Conservation (phyloP, 78 protist genomes). For the Speleostelium caveatum region DNA sequence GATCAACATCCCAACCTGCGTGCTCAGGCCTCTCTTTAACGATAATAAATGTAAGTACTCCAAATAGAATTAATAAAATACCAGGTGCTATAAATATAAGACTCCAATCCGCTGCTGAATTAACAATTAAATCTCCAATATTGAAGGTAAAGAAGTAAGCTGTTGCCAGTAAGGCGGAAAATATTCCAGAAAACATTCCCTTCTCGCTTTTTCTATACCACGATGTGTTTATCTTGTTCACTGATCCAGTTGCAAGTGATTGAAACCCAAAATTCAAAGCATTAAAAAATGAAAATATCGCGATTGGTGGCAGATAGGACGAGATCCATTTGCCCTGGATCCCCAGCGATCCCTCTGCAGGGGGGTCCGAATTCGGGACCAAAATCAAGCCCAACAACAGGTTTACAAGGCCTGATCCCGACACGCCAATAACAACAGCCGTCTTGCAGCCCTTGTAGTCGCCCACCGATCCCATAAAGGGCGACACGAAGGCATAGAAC, state of each 20-base stretch:
- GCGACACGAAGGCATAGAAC: slow-evolving; percentile 5
- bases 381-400: background rate
- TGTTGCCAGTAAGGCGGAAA: slow-evolving; percentile 1
- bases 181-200: slow-evolving; percentile 20
- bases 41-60: background rate
- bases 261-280: slow-evolving; percentile 12
- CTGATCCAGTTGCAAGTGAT: slow-evolving; percentile 27
- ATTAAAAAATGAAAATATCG: slow-evolving; percentile 8
- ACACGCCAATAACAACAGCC: slow-evolving; percentile 7
- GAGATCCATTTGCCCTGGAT: background rate
- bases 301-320: background rate
- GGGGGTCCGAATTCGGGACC: background rate
- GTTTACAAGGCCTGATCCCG: slow-evolving; percentile 18
- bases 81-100: slow-evolving; percentile 18
- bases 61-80: background rate
- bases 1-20: background rate
- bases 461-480: slow-evolving; percentile 21
- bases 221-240: slow-evolving; percentile 13
- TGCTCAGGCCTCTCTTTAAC: slow-evolving; percentile 17
- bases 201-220: slow-evolving; percentile 13
- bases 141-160: slow-evolving; percentile 27
- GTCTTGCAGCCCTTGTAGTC: slow-evolving; percentile 8
- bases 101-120: background rate
- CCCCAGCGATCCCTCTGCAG: background rate
- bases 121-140: background rate